These are phyloP conservation scores for Protea cynaroides DNA, from an alignment of 164 flowering plant genomes.

Conservation along the genomic window DNA sequence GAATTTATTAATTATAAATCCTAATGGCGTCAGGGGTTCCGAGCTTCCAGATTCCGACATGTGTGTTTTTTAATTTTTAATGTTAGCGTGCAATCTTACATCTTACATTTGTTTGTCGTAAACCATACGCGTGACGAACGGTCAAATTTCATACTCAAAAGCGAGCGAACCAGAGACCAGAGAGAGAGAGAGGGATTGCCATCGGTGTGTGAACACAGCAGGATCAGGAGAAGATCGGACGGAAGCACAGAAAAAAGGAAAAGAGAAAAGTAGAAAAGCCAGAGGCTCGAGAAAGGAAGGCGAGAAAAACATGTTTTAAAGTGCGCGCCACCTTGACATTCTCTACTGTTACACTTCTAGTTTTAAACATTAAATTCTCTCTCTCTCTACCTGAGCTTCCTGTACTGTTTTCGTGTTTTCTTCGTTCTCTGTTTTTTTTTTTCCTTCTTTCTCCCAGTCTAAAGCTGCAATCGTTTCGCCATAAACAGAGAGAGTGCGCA, in stretches of 20 bases:
- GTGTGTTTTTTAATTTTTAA: too few relatives aligned
- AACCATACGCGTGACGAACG: slow-evolving; percentile 7
- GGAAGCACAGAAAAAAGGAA: too few relatives aligned
- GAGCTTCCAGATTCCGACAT: too few relatives aligned
- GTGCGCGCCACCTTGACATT: slow-evolving; percentile 31
- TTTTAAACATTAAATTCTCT: slow-evolving; percentile 7
- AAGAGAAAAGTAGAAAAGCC: too few relatives aligned
- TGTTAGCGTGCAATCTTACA: too few relatives aligned
- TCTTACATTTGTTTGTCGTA: background rate
- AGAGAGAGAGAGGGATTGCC: background rate
- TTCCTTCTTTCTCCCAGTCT: slow-evolving; percentile 18
- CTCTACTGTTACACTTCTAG: background rate
- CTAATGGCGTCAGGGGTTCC: too few relatives aligned
- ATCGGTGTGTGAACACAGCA: background rate
- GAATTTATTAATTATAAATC: too few relatives aligned
- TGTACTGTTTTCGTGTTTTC: slow-evolving; percentile 41
- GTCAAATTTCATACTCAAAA: background rate
- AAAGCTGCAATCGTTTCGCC: slow-evolving; percentile 56
- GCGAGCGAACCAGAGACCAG: background rate
- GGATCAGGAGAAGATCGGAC: background rate
- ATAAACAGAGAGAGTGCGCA: slow-evolving; percentile 20
- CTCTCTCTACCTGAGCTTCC: slow-evolving; percentile 6
- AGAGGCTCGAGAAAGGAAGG: too few relatives aligned
- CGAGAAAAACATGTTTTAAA: slow-evolving; percentile 36
- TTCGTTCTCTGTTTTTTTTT: slow-evolving; percentile 24